Evolutionary conservation across 495 filamentous ascomycete species (phyloP), one percentile per base, ranked within the genome.

Genomic region (Aspergillus nidulans): DNA sequence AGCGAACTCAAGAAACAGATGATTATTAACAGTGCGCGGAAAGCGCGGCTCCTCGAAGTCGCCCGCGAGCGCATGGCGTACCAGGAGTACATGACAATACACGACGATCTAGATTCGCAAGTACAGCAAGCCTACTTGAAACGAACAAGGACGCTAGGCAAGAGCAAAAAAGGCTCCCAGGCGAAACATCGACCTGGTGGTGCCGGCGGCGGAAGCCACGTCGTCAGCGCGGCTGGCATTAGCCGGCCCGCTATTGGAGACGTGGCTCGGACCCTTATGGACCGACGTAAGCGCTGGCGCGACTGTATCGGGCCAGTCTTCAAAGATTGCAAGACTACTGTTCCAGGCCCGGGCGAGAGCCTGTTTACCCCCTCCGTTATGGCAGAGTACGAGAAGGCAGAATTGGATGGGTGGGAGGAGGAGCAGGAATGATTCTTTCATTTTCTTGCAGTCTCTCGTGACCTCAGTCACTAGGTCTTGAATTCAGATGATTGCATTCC

Each of bases 121-220:
- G 92, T 99, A 46, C 89, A 97, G 64, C 85, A 90, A 62, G 91
- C 92, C 23, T 99, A 96, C 63, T 84, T 95, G 34, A 97, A 97
- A 77, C 88, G 94, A 38, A 96, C 90, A n/a, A 86, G 94, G 25
- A 95, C 89, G 4, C 85, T 97, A 73, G 88, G 89, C 63, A 96
- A 90, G 73, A 90, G 83, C 46, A 97, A 96, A 74, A 96, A 96
- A 72, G 74, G 75, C 39, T 70, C 74, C 6, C 74, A 83, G 55
- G 81, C 85, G n/a, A 92, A 92, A 63, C 66, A 78, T 46, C 78
- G 90, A 2, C 90, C 91, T 16, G 81, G 81, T 26, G 81, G 77
- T 28, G 72, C 75, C 3, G 80, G 78, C 20, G 79, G 79, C 40
- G 82, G 82, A 38, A 76, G 71, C 50, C 78, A 82, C 55, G 62